phyloP scores from a whole-genome alignment of 306 rosid species.

The Pterocarpus santalinus region DNA sequence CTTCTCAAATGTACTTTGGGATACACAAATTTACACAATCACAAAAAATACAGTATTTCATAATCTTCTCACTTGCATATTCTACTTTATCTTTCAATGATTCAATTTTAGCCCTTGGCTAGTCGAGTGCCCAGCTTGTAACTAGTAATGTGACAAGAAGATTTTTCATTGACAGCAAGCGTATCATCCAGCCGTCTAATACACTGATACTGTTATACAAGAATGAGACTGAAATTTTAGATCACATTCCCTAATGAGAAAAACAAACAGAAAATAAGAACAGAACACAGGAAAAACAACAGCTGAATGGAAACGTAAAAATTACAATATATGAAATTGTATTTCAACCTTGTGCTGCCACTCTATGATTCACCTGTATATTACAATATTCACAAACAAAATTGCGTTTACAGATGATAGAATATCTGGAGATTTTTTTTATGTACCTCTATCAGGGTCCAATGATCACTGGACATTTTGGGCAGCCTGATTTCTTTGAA shows the following conservation, averaged over 20 bases:
- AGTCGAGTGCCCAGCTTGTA: neutral
- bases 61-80: neutral
- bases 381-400: slow-evolving; percentile 69
- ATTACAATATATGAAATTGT: slow-evolving; percentile 30
- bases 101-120: neutral
- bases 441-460: slow-evolving; percentile 47
- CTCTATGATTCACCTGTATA: slow-evolving; percentile 52
- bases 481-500: slow-evolving; percentile 41
- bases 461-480: slow-evolving; percentile 35
- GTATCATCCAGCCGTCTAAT: neutral
- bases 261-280: slow-evolving; percentile 12
- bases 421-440: slow-evolving; percentile 46
- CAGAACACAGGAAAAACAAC: slow-evolving; percentile 7
- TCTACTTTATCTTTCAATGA: neutral
- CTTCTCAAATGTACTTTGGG: too few relatives aligned
- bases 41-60: too few relatives aligned
- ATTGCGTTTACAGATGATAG: slow-evolving; percentile 51
- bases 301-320: slow-evolving; percentile 39
- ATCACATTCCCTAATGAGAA: slow-evolving; percentile 20
- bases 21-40: too few relatives aligned
- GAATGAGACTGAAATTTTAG: slow-evolving; percentile 13
- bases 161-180: neutral
- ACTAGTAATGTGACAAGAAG: neutral
- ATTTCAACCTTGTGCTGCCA: slow-evolving; percentile 47
- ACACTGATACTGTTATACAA: neutral